Conservation (phyloP, 2,329 filamentous ascomycete genomes). For the Plectosphaerella plurivora region DNA sequence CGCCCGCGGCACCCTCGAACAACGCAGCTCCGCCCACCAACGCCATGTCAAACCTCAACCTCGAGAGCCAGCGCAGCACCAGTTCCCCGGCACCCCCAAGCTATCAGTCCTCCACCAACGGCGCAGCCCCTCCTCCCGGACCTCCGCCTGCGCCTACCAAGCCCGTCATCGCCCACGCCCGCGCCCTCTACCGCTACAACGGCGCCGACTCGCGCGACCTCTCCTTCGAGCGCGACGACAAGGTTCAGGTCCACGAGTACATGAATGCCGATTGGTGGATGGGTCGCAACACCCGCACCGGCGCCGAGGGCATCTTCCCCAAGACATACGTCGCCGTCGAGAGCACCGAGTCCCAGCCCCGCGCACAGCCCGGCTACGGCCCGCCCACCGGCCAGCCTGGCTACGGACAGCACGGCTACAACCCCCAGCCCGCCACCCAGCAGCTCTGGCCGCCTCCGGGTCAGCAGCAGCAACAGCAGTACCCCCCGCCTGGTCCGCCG, state of each 20-base stretch:
- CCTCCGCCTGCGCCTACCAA: slow-evolving; percentile 34
- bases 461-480: slow-evolving; percentile 16
- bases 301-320: slow-evolving; percentile 91
- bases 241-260: slow-evolving; percentile 77
- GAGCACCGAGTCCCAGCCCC: slow-evolving; percentile 45
- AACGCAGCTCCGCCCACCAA: slow-evolving; percentile 24
- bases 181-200: slow-evolving; percentile 79
- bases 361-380: slow-evolving; percentile 4
- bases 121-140: slow-evolving; percentile 15
- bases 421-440: slow-evolving; percentile 17
- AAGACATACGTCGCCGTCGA: slow-evolving; percentile 79
- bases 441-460: slow-evolving; percentile 15
- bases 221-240: slow-evolving; percentile 74
- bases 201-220: slow-evolving; percentile 78
- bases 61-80: slow-evolving; percentile 16
- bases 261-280: slow-evolving; percentile 99
- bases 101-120: slow-evolving; percentile 40
- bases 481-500: slow-evolving; percentile 32
- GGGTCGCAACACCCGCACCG: slow-evolving; percentile 79
- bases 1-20: slow-evolving; percentile 24
- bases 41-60: slow-evolving; percentile 37
- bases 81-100: slow-evolving; percentile 41
- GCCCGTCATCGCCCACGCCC: slow-evolving; percentile 66
- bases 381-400: slow-evolving; percentile 29
- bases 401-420: slow-evolving; percentile 27